These are phyloP conservation scores for Flaveria robusta DNA, from an alignment of 129 eudicot species.

Conservation along the genomic window DNA sequence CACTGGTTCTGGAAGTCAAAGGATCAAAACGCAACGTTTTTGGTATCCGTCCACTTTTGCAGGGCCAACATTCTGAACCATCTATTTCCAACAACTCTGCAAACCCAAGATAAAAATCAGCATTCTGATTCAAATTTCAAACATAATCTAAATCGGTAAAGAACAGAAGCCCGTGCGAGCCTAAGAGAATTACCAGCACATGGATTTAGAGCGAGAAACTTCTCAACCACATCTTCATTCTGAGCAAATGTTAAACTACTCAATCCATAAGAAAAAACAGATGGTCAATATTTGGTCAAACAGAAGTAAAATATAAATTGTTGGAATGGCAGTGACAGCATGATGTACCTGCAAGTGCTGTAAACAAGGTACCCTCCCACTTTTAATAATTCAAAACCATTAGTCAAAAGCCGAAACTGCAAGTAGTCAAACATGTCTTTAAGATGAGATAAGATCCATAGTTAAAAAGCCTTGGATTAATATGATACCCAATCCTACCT, in stretches of 20 bases:
- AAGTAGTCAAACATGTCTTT: conserved; percentile 15
- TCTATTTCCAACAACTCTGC: conserved; percentile 86
- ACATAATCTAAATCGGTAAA: neutral
- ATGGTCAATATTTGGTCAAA: conserved; percentile 23
- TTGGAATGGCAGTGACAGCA: neutral
- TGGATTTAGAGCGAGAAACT: conserved; percentile 59
- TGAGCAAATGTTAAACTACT: conserved; percentile 87
- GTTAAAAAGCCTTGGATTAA: neutral
- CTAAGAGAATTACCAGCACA: conserved; percentile 58
- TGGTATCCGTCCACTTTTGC: conserved; percentile 65
- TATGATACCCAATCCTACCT: conserved; percentile 43
- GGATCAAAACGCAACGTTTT: conserved; percentile 94
- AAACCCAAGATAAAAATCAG: neutral
- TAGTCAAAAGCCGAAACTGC: conserved; percentile 80
- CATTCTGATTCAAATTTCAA: neutral
- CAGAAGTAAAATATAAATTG: neutral
- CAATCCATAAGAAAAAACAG: conserved; percentile 16
- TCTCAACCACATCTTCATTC: conserved; percentile 85
- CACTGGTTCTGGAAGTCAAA: conserved; percentile 76
- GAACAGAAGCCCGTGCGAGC: neutral
- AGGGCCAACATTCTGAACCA: conserved; percentile 66
- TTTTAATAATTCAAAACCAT: conserved; percentile 83
- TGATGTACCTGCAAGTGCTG: conserved; percentile 90
- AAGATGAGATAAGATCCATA: neutral
- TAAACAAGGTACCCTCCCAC: conserved; percentile 84